These are phyloP conservation scores for Ophiocordyceps unilateralis DNA, from an alignment of 2,329 filamentous ascomycete genomes.

Conservation along the genomic window DNA sequence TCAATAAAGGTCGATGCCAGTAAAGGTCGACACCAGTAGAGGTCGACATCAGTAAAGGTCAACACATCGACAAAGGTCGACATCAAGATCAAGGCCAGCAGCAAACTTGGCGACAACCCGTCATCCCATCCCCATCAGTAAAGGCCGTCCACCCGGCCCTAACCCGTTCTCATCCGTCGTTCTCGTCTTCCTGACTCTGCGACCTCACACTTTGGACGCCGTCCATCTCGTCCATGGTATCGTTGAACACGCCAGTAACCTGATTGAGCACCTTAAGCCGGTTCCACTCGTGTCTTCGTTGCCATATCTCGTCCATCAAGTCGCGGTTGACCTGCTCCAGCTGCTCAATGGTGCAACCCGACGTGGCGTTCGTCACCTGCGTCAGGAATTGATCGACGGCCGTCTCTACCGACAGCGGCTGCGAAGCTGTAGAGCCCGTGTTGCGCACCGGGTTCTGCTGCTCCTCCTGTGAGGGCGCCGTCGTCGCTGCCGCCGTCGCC, in stretches of 20 bases:
- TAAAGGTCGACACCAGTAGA: too few species aligned
- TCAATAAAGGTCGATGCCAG: too few species aligned
- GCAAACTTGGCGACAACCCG: background rate
- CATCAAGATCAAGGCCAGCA: background rate
- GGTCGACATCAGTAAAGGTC: too few species aligned
- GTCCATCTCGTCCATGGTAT: constrained; percentile 53
- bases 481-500: constrained; percentile 13
- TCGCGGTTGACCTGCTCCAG: constrained; percentile 83
- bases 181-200: constrained; percentile 19
- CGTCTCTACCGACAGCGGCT: constrained; percentile 25
- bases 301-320: constrained; percentile 85
- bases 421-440: constrained; percentile 22
- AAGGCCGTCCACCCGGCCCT: too few species aligned
- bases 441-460: constrained; percentile 14
- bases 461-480: constrained; percentile 15
- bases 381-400: constrained; percentile 41
- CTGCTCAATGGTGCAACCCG: constrained; percentile 77
- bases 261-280: constrained; percentile 51
- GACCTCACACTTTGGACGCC: constrained; percentile 26
- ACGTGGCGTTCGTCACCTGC: constrained; percentile 48
- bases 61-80: too few species aligned
- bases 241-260: constrained; percentile 58
- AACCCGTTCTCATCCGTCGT: constrained; percentile 6
- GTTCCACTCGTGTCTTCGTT: constrained; percentile 64
- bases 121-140: too few species aligned